Percentiles rank a stretch among this genome's conserved stretches.
These are phyloP conservation scores for Cytospora piceicola DNA, from an alignment of 2,329 filamentous ascomycete genomes.

Conservation along the genomic window DNA sequence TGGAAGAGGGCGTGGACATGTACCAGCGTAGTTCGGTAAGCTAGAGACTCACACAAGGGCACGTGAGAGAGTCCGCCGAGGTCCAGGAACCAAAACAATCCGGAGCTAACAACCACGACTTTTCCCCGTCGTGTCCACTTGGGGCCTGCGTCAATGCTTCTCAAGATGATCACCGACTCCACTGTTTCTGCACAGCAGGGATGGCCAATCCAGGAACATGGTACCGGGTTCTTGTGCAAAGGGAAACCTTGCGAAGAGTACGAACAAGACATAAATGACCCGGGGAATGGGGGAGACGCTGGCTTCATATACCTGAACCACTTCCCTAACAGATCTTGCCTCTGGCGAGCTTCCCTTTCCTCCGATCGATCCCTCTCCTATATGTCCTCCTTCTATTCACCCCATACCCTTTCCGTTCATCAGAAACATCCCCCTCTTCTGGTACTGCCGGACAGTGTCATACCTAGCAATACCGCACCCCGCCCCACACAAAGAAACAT, in stretches of 20 bases:
- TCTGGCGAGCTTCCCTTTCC: slow-evolving; percentile 9
- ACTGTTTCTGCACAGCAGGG: slow-evolving; percentile 26
- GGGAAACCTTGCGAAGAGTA: slow-evolving; percentile 9
- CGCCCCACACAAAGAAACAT: background rate
- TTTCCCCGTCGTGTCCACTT: background rate
- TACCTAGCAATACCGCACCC: slow-evolving; percentile 1
- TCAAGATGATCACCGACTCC: slow-evolving; percentile 22
- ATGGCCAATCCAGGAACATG: slow-evolving; percentile 2
- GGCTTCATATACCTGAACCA: slow-evolving; percentile 19
- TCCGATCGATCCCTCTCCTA: slow-evolving; percentile 7
- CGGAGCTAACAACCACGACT: background rate
- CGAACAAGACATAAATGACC: background rate
- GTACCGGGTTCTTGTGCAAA: slow-evolving; percentile 10
- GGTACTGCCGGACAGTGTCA: slow-evolving; percentile 20
- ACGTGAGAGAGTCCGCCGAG: background rate
- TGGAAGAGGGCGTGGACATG: background rate
- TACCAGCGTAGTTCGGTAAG: background rate
- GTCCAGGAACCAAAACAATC: background rate
- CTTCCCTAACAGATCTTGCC: background rate
- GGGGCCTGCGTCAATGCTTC: background rate
- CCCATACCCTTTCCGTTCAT: slow-evolving; percentile 4
- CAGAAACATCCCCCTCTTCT: background rate
- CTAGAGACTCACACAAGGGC: background rate
- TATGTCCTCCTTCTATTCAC: slow-evolving; percentile 10
- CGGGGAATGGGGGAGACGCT: slow-evolving; percentile 1